Conservation (phyloP, 2,329 filamentous ascomycete genomes). For the Beauveria asiatica region DNA sequence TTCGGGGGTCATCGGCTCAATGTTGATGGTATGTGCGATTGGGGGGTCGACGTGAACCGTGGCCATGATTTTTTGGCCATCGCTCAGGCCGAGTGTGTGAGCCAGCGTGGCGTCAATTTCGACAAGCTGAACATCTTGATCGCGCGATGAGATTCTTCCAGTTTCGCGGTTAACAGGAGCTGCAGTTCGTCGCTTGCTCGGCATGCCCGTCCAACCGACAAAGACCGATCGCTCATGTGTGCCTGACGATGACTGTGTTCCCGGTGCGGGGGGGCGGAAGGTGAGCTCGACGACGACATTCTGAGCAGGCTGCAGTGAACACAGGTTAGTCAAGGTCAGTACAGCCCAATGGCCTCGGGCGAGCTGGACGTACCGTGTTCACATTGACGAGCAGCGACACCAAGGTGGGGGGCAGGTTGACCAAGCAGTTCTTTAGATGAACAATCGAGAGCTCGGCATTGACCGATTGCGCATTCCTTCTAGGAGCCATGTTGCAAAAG, state of each 20-base stretch:
- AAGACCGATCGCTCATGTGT: constrained; percentile 63
- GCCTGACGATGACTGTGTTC: constrained; percentile 35
- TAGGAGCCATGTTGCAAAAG: constrained; percentile 33
- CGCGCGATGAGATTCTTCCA: constrained; percentile 48
- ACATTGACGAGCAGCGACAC: constrained; percentile 80
- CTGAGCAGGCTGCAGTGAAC: constrained; percentile 63
- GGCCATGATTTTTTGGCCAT: constrained; percentile 69
- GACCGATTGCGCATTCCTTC: constrained; percentile 52
- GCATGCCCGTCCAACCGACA: constrained; percentile 96
- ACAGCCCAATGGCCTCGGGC: neutral
- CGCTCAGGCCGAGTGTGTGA: constrained; percentile 63
- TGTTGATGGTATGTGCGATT: constrained; percentile 87
- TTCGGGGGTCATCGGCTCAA: constrained; percentile 87
- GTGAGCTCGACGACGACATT: constrained; percentile 93
- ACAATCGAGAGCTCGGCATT: constrained; percentile 78
- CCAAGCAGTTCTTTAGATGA: constrained; percentile 86
- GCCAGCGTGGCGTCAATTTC: constrained; percentile 86
- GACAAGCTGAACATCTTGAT: constrained; percentile 68
- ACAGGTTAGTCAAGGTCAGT: constrained; percentile 15
- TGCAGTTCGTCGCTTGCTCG: constrained; percentile 74
- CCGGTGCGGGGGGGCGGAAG: constrained; percentile 49
- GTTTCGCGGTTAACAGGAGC: constrained; percentile 67
- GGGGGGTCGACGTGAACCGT: constrained; percentile 83
- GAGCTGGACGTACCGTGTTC: constrained; percentile 62
- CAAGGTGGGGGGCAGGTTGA: constrained; percentile 80